Evolutionary conservation across 495 filamentous ascomycete species (phyloP), one percentile per base, ranked within the genome.

Genomic region (Penicillium crystallinum): DNA sequence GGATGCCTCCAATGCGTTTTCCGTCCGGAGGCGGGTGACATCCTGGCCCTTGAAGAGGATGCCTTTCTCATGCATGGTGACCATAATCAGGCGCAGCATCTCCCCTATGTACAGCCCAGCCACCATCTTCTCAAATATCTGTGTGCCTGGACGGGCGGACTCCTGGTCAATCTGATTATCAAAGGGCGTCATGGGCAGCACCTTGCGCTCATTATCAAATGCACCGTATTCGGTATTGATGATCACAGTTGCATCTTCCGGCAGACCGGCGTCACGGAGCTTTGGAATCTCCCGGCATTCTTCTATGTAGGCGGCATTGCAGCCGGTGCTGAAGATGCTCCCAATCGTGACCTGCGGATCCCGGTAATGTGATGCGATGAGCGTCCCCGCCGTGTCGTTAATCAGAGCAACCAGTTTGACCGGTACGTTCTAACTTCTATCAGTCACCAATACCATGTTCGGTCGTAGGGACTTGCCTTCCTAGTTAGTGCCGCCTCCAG

Each of bases 201-300:
- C 81, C 40, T 84, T 75, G 69, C 88, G 83, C 63, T 95, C 88
- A 67, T 95, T 96, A 69, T 97, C 92, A 67, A 97, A 97, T 35
- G 92, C 90, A 43, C 92, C 92, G 80, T 89, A 97, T 71, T 97
- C 92, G 69, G 92, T 96, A 75, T 97, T 97, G 74, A 97, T 97
- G 43, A 90, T 89, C 71, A 97, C 92, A 23, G 82, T 86, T 52
- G 83, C 81, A 35, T 88, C 81, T 1, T 87, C 79, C n/a, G 88
- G 85, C 11, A 97, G 79, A 21, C 89, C 89, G 71, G 86, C 76
- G 65, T 88, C 83, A 14, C 81, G 84, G 17, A 97, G 78, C 73
- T 97, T 97, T 34, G 91, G 89, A 48, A 97, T 86, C 0, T 81
- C 84, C 12, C 86, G 84, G 56, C 81, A 83, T 62, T 88, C 74